These are phyloP conservation scores for Papiliotrema nemorosa DNA, from an alignment of 1,284 basidiomycete genomes.

Conservation along the genomic window DNA sequence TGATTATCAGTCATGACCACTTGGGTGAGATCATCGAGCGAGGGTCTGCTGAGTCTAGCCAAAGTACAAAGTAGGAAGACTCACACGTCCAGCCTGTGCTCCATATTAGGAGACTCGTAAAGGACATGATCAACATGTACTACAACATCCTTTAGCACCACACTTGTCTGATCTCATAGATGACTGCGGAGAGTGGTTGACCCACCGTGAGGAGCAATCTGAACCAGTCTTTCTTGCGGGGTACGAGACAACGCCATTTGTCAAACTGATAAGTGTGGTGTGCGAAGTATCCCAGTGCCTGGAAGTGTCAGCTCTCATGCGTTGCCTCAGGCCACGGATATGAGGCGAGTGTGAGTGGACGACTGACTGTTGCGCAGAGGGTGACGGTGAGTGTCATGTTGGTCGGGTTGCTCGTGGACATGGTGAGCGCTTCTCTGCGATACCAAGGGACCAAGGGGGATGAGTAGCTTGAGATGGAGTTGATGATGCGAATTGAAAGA, in stretches of 20 bases:
- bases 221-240: slow-evolving; percentile 34
- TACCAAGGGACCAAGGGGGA: too few relatives aligned
- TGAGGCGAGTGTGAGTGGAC: not conserved
- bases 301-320: not conserved
- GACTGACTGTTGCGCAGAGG: not conserved
- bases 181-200: too few relatives aligned
- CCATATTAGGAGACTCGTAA: not conserved
- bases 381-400: not conserved
- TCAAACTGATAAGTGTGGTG: slow-evolving; percentile 31
- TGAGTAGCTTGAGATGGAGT: not conserved
- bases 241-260: slow-evolving; percentile 26
- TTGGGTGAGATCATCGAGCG: not conserved
- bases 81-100: not conserved
- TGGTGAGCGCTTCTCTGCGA: not conserved
- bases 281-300: not conserved
- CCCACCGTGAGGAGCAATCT: slow-evolving; percentile 25
- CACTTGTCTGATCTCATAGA: not conserved
- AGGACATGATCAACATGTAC: not conserved
- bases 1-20: slow-evolving; percentile 1
- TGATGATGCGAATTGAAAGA: not conserved
- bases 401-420: not conserved
- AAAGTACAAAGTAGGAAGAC: not conserved
- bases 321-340: not conserved
- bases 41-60: too few relatives aligned
- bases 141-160: not conserved